These are phyloP conservation scores for Phylloporus sp. DNA, from an alignment of 768 basidiomycete genomes.

Conservation along the genomic window DNA sequence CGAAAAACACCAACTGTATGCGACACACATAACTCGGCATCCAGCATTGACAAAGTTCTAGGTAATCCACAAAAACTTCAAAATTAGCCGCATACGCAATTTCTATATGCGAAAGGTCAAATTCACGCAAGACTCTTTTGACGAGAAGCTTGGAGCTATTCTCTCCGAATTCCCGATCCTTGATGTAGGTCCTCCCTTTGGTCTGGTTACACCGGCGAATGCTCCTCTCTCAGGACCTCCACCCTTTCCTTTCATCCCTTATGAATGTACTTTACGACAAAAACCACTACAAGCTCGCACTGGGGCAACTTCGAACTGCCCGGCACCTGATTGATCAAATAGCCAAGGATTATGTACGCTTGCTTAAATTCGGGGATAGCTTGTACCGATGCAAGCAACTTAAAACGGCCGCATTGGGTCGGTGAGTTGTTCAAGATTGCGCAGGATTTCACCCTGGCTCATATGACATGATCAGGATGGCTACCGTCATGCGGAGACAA, in stretches of 20 bases:
- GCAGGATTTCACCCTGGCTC: background rate
- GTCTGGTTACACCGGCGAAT: constrained; percentile 2
- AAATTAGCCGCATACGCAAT: constrained; percentile 96
- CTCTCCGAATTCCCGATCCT: constrained; percentile 96
- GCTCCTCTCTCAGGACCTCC: constrained; percentile 61
- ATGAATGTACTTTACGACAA: constrained; percentile 99
- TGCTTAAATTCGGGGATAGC: constrained; percentile 97
- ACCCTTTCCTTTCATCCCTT: constrained; percentile 92
- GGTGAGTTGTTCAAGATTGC: constrained; percentile 49
- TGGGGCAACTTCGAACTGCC: constrained; percentile 94
- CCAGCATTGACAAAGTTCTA: constrained; percentile 27
- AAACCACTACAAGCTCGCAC: constrained; percentile 98
- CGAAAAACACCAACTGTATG: constrained; percentile 92
- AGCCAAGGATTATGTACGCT: constrained; percentile 92
- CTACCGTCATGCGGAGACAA: constrained; percentile 96
- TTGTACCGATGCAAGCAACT: constrained; percentile 98
- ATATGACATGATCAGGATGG: constrained; percentile 63
- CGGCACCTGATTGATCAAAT: constrained; percentile 96
- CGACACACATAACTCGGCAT: background rate
- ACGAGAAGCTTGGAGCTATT: constrained; percentile 92
- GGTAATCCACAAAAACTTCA: constrained; percentile 99
- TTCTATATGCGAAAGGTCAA: constrained; percentile 99
- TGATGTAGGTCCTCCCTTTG: constrained; percentile 58
- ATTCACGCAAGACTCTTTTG: constrained; percentile 95
- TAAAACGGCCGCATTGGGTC: constrained; percentile 94